Evolutionary conservation across 139 green algal species (phyloP), one percentile per base, ranked within the genome.

Genomic region (Edaphochlamys debaryana): DNA sequence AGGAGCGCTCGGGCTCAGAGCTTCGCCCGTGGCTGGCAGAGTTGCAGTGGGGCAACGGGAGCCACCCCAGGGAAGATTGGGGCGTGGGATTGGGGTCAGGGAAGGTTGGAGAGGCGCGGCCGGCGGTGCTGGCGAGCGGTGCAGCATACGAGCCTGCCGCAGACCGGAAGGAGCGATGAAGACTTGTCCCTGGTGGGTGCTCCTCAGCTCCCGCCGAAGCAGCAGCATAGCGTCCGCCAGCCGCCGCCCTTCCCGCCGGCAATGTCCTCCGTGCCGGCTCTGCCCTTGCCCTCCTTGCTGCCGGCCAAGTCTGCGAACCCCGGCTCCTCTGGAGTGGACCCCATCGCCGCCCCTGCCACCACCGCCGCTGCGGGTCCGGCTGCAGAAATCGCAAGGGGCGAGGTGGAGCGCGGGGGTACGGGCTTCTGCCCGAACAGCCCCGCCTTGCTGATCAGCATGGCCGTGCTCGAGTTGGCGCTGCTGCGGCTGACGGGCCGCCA

Each of bases 191-290:
- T n/a, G n/a, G n/a, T n/a, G n/a, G n/a, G n/a, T n/a, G n/a, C n/a
- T n/a, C 45, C 45, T 54, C 45, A 54, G 11, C 11, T 54, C 11
- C 45, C 45, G 11, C 45, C 45, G 13, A 54, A 41, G 25, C 70
- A 78, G 70, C 70, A 78, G 23, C 58, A 41, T 48, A 78, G 32
- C 45, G 45, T n/a, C 45, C 70, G 48, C 70, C 70, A 78, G 29
- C 42, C 42, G 22, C 15, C 22, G 36, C 67, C 13, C 38, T 42
- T 36, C 32, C 66, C n/a, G n/a, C n/a, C n/a, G n/a, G n/a, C n/a
- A n/a, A n/a, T n/a, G n/a, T n/a, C n/a, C n/a, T n/a, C n/a, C n/a
- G n/a, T n/a, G n/a, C n/a, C n/a, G n/a, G n/a, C n/a, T n/a, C n/a
- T n/a, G n/a, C n/a, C n/a, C n/a, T n/a, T n/a, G n/a, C n/a, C n/a